Base-by-base conservation (phyloP, 1,284 basidiomycete genomes). In the Fereydounia khargensis region DNA sequence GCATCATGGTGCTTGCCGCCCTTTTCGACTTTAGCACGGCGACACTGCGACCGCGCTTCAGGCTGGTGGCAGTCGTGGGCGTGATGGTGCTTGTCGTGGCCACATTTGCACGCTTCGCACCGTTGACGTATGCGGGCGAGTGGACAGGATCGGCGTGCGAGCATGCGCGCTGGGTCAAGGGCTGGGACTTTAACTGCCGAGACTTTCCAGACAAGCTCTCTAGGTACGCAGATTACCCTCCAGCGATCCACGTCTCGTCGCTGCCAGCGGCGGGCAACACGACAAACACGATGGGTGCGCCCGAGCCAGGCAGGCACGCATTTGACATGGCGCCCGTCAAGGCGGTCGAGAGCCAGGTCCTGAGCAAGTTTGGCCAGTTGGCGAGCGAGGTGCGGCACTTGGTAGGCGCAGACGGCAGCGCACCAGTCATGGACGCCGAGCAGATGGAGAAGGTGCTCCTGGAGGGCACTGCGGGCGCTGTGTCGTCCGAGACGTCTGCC, bases 161-260 rank as follows among this genome's bases (percentile, higher is more conserved):
- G 50, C 81, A 80, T 35, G 86, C 91, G 5, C 85, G 85, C 70
- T 91, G 89, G 89, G 68, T 91, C 43, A 88, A 86, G 79, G 86
- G 84, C 2, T 98, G 95, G 94, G 95, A 99, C 77, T 97, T 98
- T 74, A 84, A 85, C 45, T 97, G 92, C 85, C 87, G 70, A 32
- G 65, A 70, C 18, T 73, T 63, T 47, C 71, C 73, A 4, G 35
- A 48, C 7, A 34, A 52, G 17, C 4, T 54, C 8, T n/a, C 16
- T 20, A 52, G 56, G 51, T 75, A 65, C 42, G 37, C 39, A 11
- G 42, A 39, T 16, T 65, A 43, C 23, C 61, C 61, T 20, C 64
- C 70, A 10, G 58, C 39, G 31, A 51, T 62, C 6, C 39, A 32
- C 32, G 0, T 18, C 37, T 1, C 18, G 31, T 16, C 1, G 34